These are phyloP conservation scores for Rhynchosporium agropyri DNA, from an alignment of 2,329 filamentous ascomycete genomes.

Conservation along the genomic window DNA sequence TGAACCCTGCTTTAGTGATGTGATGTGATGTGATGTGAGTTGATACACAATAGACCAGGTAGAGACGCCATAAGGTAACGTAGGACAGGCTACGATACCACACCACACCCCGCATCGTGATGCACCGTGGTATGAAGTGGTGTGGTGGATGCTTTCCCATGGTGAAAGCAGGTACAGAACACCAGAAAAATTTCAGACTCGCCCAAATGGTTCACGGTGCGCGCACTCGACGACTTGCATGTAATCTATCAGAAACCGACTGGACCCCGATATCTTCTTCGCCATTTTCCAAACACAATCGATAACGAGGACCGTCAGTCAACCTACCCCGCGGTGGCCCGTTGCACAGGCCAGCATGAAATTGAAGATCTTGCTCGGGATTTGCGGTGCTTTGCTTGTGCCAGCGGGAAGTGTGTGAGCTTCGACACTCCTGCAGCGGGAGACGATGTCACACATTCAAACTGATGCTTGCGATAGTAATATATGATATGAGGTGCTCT, in stretches of 20 bases:
- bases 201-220: constrained; percentile 2
- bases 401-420: constrained; percentile 30
- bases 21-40: constrained; percentile 9
- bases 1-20: constrained; percentile 5
- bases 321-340: constrained; percentile 28
- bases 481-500: constrained; percentile 7
- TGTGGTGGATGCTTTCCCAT: constrained; percentile 15
- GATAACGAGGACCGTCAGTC: neutral
- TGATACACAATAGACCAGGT: neutral
- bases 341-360: constrained; percentile 26
- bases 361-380: constrained; percentile 30
- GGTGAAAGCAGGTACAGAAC: constrained; percentile 15
- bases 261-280: constrained; percentile 4
- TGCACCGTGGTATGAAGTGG: constrained; percentile 30
- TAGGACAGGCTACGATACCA: constrained; percentile 30
- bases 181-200: neutral
- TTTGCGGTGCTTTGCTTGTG: constrained; percentile 27
- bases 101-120: constrained; percentile 18
- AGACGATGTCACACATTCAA: constrained; percentile 38
- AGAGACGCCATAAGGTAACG: constrained; percentile 30
- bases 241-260: constrained; percentile 16
- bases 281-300: constrained; percentile 14
- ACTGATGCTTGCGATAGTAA: constrained; percentile 26
- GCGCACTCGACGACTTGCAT: constrained; percentile 7
- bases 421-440: constrained; percentile 34